Base-by-base conservation (phyloP, 169 alveolate genomes). In the Babesia caballi region DNA sequence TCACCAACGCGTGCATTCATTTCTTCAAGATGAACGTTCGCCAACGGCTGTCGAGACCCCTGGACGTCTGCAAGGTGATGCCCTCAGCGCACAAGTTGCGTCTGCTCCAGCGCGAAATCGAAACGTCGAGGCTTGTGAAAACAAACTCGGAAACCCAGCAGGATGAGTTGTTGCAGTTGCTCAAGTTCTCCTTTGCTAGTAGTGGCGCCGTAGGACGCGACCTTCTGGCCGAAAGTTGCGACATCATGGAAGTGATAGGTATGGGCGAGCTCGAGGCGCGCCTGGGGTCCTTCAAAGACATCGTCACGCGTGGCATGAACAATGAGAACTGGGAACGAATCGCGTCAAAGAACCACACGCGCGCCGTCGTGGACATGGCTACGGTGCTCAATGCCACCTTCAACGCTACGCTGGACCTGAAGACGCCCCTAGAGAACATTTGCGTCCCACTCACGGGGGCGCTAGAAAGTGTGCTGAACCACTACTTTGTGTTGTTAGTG, bases 51-150 rank as follows among this genome's bases (percentile, higher is more conserved):
- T 44, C 21, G 21, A 63, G 58, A 49, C 60, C 61, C 21, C 61
- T 63, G 23, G 73, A 66, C 28, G 36, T 54, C 4, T 66, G 65
- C 40, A 28, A 32, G 36, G 66, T 77, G 27, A 77, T 77, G 85
- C 73, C 81, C 0, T 19, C 70, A 28, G 58, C 54, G 40, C 70
- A 71, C 23, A 77, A 66, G 60, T 6, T 77, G 59, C 60, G 70
- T 33, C 53, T 77, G 35, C 50, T 77, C 3, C 85, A 77, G 42
- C 70, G 85, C 11, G 85, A 77, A 77, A 30, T 67, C 0, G 85
- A 77, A 32, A 44, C 75, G 1, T 59, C 77, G n/a, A 47, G 66
- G 35, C 58, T 66, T 30, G 51, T 77, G 36, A 66, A 71, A 41
- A n/a, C 66, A 11, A 75, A 78, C 0, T 36, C 53, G 15, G 40